These are phyloP conservation scores for Berkeleyomyces rouxiae DNA, from an alignment of 2,329 filamentous ascomycete genomes.

Conservation along the genomic window DNA sequence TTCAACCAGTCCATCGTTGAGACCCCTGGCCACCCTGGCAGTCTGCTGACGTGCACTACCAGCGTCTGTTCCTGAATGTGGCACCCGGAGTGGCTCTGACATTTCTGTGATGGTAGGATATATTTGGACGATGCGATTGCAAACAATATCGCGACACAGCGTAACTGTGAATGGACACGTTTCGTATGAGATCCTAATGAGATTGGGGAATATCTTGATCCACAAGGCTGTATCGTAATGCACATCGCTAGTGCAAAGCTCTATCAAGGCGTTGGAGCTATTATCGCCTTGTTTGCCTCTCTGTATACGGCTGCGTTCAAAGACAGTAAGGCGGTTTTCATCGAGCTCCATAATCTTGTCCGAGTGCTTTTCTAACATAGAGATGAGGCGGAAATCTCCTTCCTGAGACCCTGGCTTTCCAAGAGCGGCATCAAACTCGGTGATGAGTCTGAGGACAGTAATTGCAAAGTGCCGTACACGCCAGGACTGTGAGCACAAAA, in stretches of 20 bases:
- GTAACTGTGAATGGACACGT: conserved; percentile 84
- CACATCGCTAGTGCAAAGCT: conserved; percentile 87
- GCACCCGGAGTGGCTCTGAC: conserved; percentile 53
- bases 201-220: conserved; percentile 95
- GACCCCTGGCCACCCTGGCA: conserved; percentile 46
- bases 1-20: conserved; percentile 77
- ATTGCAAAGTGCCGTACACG: conserved; percentile 81
- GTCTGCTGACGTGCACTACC: conserved; percentile 32
- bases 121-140: conserved; percentile 83
- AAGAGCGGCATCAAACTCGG: conserved; percentile 80
- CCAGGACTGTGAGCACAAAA: conserved; percentile 87
- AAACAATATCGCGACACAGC: conserved; percentile 79
- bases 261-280: conserved; percentile 70
- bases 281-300: conserved; percentile 75
- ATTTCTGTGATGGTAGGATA: conserved; percentile 67
- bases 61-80: conserved; percentile 45
- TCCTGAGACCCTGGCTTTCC: conserved; percentile 37
- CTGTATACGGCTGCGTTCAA: conserved; percentile 81
- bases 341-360: conserved; percentile 81
- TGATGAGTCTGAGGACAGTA: conserved; percentile 78
- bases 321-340: conserved; percentile 77
- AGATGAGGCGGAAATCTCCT: conserved; percentile 59
- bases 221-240: conserved; percentile 89
- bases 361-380: conserved; percentile 81
- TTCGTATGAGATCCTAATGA: conserved; percentile 79